phyloP scores from a whole-genome alignment of 2,329 filamentous ascomycete species.

The Periconia sp. region DNA sequence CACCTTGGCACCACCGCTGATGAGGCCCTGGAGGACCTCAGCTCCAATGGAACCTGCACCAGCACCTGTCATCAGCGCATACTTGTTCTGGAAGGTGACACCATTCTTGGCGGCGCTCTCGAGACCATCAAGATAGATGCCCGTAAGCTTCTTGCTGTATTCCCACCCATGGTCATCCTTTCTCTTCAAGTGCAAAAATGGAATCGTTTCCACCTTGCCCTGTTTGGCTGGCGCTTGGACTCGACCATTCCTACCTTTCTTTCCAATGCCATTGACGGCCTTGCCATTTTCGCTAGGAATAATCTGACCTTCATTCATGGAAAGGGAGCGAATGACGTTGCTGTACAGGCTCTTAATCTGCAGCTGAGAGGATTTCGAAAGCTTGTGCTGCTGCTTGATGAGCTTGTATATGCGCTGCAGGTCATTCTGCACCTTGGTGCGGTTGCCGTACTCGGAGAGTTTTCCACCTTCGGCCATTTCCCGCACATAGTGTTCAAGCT shows the following conservation, averaged over 20 bases:
- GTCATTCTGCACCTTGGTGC: slow-evolving; percentile 96
- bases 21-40: slow-evolving; percentile 91
- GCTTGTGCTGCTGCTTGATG: slow-evolving; percentile 96
- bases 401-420: slow-evolving; percentile 95
- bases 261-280: slow-evolving; percentile 56
- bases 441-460: slow-evolving; percentile 97
- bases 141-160: slow-evolving; percentile 98
- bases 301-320: slow-evolving; percentile 98
- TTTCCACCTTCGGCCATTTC: slow-evolving; percentile 99
- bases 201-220: slow-evolving; percentile 94
- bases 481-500: slow-evolving; percentile 96
- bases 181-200: slow-evolving; percentile 95
- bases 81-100: slow-evolving; percentile 91
- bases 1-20: slow-evolving; percentile 95
- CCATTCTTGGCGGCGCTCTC: slow-evolving; percentile 85
- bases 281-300: slow-evolving; percentile 84
- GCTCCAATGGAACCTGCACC: slow-evolving; percentile 97
- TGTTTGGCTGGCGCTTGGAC: slow-evolving; percentile 63
- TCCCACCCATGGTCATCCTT: slow-evolving; percentile 95
- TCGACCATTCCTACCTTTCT: slow-evolving; percentile 58
- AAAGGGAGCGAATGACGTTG: slow-evolving; percentile 89
- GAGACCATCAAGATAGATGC: slow-evolving; percentile 86
- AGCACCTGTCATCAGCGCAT: slow-evolving; percentile 96
- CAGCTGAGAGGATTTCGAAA: slow-evolving; percentile 92
- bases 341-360: slow-evolving; percentile 96